Evolutionary conservation across 2,329 filamentous ascomycete species (phyloP).

Genomic region (Xylariaceae sp.): DNA sequence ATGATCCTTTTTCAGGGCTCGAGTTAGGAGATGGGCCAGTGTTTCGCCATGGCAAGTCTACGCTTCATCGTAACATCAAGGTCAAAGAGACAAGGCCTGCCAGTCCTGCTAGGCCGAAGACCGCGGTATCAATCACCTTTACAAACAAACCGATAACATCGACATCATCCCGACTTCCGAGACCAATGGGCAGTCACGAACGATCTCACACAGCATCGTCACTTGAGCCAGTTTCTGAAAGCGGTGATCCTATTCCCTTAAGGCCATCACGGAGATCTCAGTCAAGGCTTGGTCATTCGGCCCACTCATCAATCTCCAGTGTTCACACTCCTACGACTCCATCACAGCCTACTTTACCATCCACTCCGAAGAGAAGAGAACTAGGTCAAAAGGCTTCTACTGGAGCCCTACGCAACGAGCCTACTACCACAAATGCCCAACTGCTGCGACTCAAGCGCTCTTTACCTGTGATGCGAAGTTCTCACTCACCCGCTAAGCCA

Average conservation of each 20-base stretch:
- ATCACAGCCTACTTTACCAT: slow-evolving; percentile 50
- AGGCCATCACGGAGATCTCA: slow-evolving; percentile 58
- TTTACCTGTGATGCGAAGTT: slow-evolving; percentile 53
- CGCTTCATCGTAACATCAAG: slow-evolving; percentile 86
- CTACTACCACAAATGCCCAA: slow-evolving; percentile 63
- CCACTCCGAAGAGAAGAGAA: slow-evolving; percentile 59
- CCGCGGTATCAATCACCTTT: slow-evolving; percentile 84
- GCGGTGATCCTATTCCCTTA: slow-evolving; percentile 63
- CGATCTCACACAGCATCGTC: slow-evolving; percentile 64
- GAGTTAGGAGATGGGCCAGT: slow-evolving; percentile 82
- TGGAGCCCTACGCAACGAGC: slow-evolving; percentile 51
- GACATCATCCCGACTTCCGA: slow-evolving; percentile 67
- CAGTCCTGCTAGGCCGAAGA: slow-evolving; percentile 67
- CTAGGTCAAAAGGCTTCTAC: slow-evolving; percentile 51
- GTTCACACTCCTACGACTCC: slow-evolving; percentile 58
- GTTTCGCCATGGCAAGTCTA: slow-evolving; percentile 76
- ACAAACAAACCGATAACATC: slow-evolving; percentile 65
- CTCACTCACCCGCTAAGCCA: slow-evolving; percentile 49
- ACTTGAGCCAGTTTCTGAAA: slow-evolving; percentile 91
- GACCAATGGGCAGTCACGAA: slow-evolving; percentile 65
- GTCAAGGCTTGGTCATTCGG: slow-evolving; percentile 64
- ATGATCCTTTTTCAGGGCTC: slow-evolving; percentile 82
- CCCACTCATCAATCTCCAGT: slow-evolving; percentile 65
- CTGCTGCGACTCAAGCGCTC: slow-evolving; percentile 63
- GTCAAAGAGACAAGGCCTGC: slow-evolving; percentile 67